phyloP scores from a whole-genome alignment of 306 rosid species.

The Corylus heterophylla region DNA sequence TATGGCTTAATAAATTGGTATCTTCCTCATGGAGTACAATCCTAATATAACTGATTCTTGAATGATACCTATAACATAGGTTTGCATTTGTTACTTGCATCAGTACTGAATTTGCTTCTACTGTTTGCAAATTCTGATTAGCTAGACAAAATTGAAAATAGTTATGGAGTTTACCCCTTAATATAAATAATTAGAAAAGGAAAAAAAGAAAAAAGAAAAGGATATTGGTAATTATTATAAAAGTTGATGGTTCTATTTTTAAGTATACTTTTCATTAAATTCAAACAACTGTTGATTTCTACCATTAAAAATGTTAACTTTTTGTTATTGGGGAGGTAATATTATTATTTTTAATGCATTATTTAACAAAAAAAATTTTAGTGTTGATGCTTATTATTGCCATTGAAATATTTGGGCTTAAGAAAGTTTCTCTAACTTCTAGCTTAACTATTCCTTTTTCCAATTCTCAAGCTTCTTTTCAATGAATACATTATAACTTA shows the following conservation, averaged over 20 bases:
- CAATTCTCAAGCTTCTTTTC: too few relatives aligned
- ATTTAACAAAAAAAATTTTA: too few relatives aligned
- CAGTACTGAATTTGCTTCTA: neutral
- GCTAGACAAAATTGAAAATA: constrained; percentile 11
- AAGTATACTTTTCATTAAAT: too few relatives aligned
- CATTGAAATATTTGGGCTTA: too few relatives aligned
- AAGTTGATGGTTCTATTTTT: constrained; percentile 11
- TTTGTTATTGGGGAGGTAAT: too few relatives aligned
- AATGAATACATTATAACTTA: too few relatives aligned
- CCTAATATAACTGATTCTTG: neutral
- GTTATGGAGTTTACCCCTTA: constrained; percentile 7
- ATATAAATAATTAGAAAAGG: constrained; percentile 2
- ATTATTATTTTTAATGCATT: too few relatives aligned
- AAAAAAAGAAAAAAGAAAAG: neutral
- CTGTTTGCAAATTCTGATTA: constrained; percentile 14
- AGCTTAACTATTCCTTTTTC: too few relatives aligned
- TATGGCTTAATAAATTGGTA: constrained; percentile 12
- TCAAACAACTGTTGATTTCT: too few relatives aligned
- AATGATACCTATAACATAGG: constrained; percentile 5
- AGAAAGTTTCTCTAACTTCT: too few relatives aligned
- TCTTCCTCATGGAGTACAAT: constrained; percentile 5
- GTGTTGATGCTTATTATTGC: too few relatives aligned
- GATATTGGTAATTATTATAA: neutral
- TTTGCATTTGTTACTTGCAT: neutral
- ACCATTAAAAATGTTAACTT: too few relatives aligned